phyloP scores from a whole-genome alignment of 2,329 filamentous ascomycete genomes.

The Pestalotiopsis sp. region DNA sequence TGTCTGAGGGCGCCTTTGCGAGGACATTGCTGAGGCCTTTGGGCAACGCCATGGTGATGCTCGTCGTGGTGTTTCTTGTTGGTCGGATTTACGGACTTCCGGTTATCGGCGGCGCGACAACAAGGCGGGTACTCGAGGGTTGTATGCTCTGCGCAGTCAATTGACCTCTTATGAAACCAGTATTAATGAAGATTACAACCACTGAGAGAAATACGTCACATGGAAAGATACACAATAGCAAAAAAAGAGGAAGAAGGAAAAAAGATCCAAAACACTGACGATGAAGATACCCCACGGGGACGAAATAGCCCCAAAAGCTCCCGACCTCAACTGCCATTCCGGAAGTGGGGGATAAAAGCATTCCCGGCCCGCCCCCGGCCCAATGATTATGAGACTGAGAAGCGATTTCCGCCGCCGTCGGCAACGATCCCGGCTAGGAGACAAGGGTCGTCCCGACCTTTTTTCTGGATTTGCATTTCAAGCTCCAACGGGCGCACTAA shows the following conservation, averaged over 20 bases:
- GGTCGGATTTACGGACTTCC: neutral
- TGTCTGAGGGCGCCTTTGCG: constrained; percentile 76
- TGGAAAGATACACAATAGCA: neutral
- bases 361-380: constrained; percentile 7
- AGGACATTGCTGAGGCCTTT: constrained; percentile 77
- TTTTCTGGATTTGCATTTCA: neutral
- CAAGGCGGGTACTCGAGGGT: neutral
- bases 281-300: constrained; percentile 6
- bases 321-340: constrained; percentile 10
- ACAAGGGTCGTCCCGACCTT: neutral
- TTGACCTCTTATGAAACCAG: neutral
- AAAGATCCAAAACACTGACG: neutral
- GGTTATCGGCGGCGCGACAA: neutral
- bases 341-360: constrained; percentile 15
- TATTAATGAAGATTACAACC: neutral
- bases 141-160: neutral
- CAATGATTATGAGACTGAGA: neutral
- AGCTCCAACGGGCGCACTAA: neutral
- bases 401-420: neutral
- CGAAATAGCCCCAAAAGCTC: constrained; percentile 2
- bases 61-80: neutral
- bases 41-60: constrained; percentile 48
- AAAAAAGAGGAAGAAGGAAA: neutral
- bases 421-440: constrained; percentile 1
- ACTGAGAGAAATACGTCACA: neutral